Evolutionary conservation across 2,329 filamentous ascomycete genomes (phyloP).

Genomic region (Venturia asperata): DNA sequence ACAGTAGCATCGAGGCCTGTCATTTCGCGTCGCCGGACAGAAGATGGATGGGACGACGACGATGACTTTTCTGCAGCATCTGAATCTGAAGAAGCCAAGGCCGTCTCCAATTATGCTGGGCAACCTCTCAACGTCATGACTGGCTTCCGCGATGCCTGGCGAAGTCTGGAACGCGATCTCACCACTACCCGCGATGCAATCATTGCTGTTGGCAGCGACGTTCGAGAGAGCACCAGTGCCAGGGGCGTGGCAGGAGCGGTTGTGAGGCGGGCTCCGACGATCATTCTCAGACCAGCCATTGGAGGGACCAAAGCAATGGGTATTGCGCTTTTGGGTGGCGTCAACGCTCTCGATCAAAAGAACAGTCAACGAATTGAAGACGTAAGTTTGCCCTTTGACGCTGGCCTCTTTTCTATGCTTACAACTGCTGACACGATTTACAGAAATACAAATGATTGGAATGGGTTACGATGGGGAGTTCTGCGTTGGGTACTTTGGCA

Average conservation of each 20-base stretch:
- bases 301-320: slow-evolving; percentile 84
- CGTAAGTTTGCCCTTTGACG: slow-evolving; percentile 49
- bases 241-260: slow-evolving; percentile 74
- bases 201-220: slow-evolving; percentile 85
- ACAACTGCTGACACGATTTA: not conserved
- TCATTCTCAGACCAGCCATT: slow-evolving; percentile 83
- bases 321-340: slow-evolving; percentile 83
- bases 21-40: slow-evolving; percentile 16
- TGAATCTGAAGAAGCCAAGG: slow-evolving; percentile 59
- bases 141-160: slow-evolving; percentile 74
- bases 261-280: slow-evolving; percentile 76
- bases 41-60: slow-evolving; percentile 41
- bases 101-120: slow-evolving; percentile 86
- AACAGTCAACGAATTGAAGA: slow-evolving; percentile 79
- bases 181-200: slow-evolving; percentile 81
- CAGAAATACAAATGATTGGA: slow-evolving; percentile 8
- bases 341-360: slow-evolving; percentile 79
- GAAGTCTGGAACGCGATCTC: slow-evolving; percentile 79
- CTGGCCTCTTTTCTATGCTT: not conserved
- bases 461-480: not conserved
- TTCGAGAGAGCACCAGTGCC: slow-evolving; percentile 78
- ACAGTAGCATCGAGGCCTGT: slow-evolving; percentile 18
- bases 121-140: slow-evolving; percentile 86
- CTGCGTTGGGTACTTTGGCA: not conserved
- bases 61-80: slow-evolving; percentile 52